phyloP scores from a whole-genome alignment of 139 green algal genomes.

The Penium margaritaceum region DNA sequence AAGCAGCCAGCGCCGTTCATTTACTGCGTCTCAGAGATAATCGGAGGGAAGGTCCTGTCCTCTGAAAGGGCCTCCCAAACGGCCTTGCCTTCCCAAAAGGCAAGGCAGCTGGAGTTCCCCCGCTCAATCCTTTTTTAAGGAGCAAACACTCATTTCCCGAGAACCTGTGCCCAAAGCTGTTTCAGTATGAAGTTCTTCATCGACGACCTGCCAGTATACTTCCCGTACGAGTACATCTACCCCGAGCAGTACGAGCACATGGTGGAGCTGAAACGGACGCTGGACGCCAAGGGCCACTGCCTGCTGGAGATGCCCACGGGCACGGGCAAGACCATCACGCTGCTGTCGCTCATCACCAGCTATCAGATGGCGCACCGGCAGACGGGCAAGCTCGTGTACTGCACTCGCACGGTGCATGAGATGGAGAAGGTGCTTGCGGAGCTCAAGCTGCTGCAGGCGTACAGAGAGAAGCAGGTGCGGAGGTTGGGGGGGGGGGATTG shows the following conservation, averaged over 20 bases:
- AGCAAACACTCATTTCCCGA: no score
- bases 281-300: conserved; percentile 92
- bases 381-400: conserved; percentile 96
- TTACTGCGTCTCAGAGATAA: no score
- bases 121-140: no score
- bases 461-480: no score
- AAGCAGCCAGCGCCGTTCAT: no score
- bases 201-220: conserved; percentile 90
- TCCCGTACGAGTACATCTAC: conserved; percentile 94
- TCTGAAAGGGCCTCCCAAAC: no score
- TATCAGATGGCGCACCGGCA: conserved; percentile 92
- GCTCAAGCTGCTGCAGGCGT: conserved; percentile 71
- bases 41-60: no score
- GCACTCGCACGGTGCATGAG: conserved; percentile 96
- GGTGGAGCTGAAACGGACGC: conserved; percentile 87
- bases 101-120: no score
- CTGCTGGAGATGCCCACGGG: conserved; percentile 99
- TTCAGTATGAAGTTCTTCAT: conserved; percentile 82
- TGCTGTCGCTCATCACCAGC: conserved; percentile 93
- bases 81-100: no score
- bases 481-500: no score
- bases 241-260: conserved; percentile 96
- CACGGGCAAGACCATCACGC: conserved; percentile 97
- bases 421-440: conserved; percentile 93
- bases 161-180: no score